A percentile compares a stretch with the other conserved stretches of the same genome.
phyloP scores from a whole-genome alignment of 768 basidiomycete species.

The Kwoniella dendrophila region DNA sequence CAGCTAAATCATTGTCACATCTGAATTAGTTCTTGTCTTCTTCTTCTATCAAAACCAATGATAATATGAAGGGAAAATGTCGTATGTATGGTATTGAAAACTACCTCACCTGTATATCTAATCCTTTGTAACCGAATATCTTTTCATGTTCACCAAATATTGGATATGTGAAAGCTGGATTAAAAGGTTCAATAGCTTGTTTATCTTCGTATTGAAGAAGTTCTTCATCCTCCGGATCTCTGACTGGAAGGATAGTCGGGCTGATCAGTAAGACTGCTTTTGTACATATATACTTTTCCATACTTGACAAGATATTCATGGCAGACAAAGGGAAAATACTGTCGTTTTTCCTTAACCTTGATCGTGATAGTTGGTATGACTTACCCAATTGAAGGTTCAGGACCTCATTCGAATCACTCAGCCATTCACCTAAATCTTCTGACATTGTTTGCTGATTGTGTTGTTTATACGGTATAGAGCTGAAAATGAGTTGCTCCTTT shows the following conservation, averaged over 20 bases:
- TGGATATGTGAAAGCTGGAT: slow-evolving; percentile 92
- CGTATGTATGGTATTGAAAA: neutral
- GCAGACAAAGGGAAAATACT: no score
- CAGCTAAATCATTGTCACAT: slow-evolving; percentile 60
- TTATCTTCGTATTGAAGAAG: slow-evolving; percentile 64
- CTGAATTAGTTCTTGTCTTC: neutral
- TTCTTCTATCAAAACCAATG: neutral
- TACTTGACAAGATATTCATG: no score
- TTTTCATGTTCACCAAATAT: slow-evolving; percentile 96
- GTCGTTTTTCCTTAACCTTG: slow-evolving; percentile 12
- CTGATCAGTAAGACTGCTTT: no score
- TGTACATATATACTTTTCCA: no score
- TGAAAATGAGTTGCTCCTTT: no score
- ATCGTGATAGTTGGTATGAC: slow-evolving; percentile 25
- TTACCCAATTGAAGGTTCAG: slow-evolving; percentile 74
- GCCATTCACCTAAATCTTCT: slow-evolving; percentile 65
- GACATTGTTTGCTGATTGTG: slow-evolving; percentile 27
- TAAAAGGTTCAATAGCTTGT: slow-evolving; percentile 65
- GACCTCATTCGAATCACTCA: slow-evolving; percentile 75
- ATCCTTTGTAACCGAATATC: slow-evolving; percentile 87
- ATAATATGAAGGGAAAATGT: neutral
- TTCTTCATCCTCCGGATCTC: slow-evolving; percentile 69
- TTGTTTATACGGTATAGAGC: no score
- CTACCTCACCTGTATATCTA: slow-evolving; percentile 74
- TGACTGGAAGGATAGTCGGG: slow-evolving; percentile 60